A percentile compares a stretch with the other conserved stretches of the same genome.
Conservation (phyloP, 106 monocot species). For the Hemerocallis citrina region DNA sequence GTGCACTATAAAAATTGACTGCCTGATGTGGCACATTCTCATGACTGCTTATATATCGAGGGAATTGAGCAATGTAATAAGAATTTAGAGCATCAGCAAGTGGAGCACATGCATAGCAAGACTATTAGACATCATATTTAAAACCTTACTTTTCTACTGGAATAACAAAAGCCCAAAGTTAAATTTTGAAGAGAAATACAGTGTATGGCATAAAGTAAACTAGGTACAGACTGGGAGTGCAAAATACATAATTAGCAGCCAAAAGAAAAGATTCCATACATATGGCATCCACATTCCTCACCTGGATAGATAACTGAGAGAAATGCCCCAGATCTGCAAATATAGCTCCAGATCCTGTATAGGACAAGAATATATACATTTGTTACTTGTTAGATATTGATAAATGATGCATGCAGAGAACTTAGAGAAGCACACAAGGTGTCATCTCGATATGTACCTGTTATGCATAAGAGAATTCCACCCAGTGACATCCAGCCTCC, state of each 20-base stretch:
- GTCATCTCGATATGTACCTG: slow-evolving; percentile 33
- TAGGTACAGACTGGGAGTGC: too few relatives aligned
- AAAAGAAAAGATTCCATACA: not conserved
- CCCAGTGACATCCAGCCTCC: slow-evolving; percentile 97
- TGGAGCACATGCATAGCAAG: too few relatives aligned
- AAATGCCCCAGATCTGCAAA: slow-evolving; percentile 99
- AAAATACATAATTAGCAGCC: too few relatives aligned
- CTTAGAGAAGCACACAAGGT: not conserved
- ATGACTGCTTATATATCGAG: too few relatives aligned
- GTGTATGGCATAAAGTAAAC: too few relatives aligned
- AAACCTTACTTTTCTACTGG: too few relatives aligned
- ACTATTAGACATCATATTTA: too few relatives aligned
- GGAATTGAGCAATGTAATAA: too few relatives aligned
- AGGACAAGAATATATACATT: too few relatives aligned
- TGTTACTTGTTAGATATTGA: not conserved
- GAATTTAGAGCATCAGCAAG: too few relatives aligned
- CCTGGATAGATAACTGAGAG: slow-evolving; percentile 85
- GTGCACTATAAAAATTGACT: too few relatives aligned
- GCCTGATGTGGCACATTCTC: too few relatives aligned
- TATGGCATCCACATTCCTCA: slow-evolving; percentile 8
- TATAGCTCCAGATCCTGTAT: slow-evolving; percentile 95
- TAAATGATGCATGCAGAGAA: not conserved
- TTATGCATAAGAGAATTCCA: slow-evolving; percentile 89
- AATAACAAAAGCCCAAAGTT: not conserved
- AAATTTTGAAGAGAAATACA: not conserved